phyloP scores from a whole-genome alignment of 176 grass and related monocot species.

The Aegilops longissima region DNA sequence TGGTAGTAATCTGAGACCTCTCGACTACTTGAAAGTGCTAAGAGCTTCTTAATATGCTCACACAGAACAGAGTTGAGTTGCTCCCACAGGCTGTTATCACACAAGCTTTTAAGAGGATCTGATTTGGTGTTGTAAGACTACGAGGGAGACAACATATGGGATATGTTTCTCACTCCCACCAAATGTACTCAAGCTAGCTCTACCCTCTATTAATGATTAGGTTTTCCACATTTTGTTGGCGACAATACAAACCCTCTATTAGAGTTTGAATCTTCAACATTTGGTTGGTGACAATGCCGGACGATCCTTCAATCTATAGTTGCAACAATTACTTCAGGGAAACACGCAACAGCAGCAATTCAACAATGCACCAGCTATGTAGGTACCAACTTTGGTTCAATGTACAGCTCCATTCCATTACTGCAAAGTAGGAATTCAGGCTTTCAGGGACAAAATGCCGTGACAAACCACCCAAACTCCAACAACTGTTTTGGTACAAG shows the following conservation, averaged over 20 bases:
- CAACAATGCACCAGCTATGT: background rate
- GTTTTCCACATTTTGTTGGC: background rate
- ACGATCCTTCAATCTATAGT: background rate
- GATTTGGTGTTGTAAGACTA: background rate
- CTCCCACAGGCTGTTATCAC: background rate
- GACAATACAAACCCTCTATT: background rate
- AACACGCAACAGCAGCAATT: background rate
- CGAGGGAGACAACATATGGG: background rate
- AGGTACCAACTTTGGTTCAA: constrained; percentile 2
- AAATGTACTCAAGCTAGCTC: background rate
- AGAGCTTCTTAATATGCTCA: background rate
- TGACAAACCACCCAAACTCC: constrained; percentile 10
- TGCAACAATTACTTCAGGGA: constrained; percentile 8
- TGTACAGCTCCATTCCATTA: constrained; percentile 23
- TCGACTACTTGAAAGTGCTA: background rate
- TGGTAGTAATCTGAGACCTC: background rate
- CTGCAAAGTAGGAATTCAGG: background rate
- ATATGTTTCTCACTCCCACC: constrained; percentile 2
- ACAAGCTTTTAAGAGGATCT: background rate
- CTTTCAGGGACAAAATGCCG: background rate
- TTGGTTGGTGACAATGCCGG: background rate
- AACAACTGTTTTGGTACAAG: constrained; percentile 22
- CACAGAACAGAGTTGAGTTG: background rate
- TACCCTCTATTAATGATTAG: constrained; percentile 3
- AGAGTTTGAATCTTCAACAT: background rate